Evolutionary conservation across 1,284 basidiomycete genomes (phyloP), one percentile per base, ranked within the genome.

Genomic region (Phlebopus sp.): DNA sequence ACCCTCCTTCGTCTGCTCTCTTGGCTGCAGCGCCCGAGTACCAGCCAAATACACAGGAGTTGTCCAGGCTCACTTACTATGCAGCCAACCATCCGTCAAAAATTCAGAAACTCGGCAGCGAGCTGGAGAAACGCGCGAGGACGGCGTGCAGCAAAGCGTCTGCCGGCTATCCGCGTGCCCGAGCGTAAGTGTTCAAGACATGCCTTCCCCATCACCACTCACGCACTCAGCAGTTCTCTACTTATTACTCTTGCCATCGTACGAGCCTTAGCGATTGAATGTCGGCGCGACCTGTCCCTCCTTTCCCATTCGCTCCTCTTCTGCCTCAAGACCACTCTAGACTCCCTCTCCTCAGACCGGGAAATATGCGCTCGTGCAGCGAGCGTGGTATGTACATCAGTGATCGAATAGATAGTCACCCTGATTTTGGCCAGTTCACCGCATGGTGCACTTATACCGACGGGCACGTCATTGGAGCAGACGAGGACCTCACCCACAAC

Each of bases 401-500:
- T 35, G 14, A 14, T 34, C 39, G 14, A 25, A 8, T 41, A 2
- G 10, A 21, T 32, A 1, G 9, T 30, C 15, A 6, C 8, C 11
- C 36, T 38, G 40, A 13, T 48, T 11, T 11, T 38, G 23, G 7
- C 11, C 61, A 92, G 85, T 95, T 98, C 60, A 89, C 86, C 11
- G 87, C 92, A 0, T 93, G 93, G 81, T 87, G 91, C n/a, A 94
- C 92, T 5, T 96, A 86, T 59, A 91, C 93, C 7, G 87, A 94
- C 57, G 91, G 92, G 0, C 80, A 84, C 46, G 71, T 86, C 32
- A 83, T 93, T 53, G 89, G 89, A 38, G 80, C 87, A 23, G 92
- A 95, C 61, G 79, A 81, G 55, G 66, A 64, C 29, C 70, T 90
- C 49, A 90, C 90, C 0, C 74, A 75, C 19, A 76, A 84, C 45